phyloP scores from a whole-genome alignment of 2,329 filamentous ascomycete species.

The Fusarium coffeatum region DNA sequence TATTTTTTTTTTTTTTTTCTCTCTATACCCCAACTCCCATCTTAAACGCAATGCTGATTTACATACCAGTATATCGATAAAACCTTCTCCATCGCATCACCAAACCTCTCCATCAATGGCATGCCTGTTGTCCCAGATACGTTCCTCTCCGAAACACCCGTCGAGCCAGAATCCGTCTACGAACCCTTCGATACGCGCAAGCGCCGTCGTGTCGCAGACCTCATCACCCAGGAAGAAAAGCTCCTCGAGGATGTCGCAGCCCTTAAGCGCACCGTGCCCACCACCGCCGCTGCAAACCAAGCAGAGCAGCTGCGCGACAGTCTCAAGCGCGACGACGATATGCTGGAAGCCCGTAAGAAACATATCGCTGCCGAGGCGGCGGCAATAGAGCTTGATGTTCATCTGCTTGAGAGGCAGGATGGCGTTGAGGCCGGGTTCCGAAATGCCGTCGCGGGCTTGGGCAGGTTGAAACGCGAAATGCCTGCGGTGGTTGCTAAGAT shows the following conservation, averaged over 20 bases:
- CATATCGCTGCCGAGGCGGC: slow-evolving; percentile 31
- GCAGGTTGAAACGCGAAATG: slow-evolving; percentile 68
- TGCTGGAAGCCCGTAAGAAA: slow-evolving; percentile 50
- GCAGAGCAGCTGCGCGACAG: slow-evolving; percentile 55
- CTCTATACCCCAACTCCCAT: not conserved
- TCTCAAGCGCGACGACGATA: slow-evolving; percentile 61
- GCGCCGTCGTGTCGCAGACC: slow-evolving; percentile 68
- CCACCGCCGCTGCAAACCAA: slow-evolving; percentile 56
- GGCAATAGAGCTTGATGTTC: slow-evolving; percentile 46
- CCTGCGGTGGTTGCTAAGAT: slow-evolving; percentile 72
- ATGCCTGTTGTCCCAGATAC: slow-evolving; percentile 58
- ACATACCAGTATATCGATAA: slow-evolving; percentile 67
- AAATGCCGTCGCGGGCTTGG: slow-evolving; percentile 63
- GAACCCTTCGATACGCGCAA: slow-evolving; percentile 71
- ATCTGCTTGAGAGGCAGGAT: slow-evolving; percentile 56
- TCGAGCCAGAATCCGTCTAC: slow-evolving; percentile 55
- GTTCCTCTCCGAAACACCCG: slow-evolving; percentile 50
- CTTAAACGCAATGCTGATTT: not conserved
- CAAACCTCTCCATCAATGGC: slow-evolving; percentile 73
- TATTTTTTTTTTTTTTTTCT: too few relatives aligned
- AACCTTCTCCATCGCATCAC: slow-evolving; percentile 68
- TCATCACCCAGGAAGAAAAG: slow-evolving; percentile 72
- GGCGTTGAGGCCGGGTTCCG: slow-evolving; percentile 60
- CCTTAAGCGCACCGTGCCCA: slow-evolving; percentile 66
- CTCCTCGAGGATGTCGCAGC: slow-evolving; percentile 72